phyloP scores from a whole-genome alignment of 1,139 yeast genomes.

The Waltiozyma sp. region DNA sequence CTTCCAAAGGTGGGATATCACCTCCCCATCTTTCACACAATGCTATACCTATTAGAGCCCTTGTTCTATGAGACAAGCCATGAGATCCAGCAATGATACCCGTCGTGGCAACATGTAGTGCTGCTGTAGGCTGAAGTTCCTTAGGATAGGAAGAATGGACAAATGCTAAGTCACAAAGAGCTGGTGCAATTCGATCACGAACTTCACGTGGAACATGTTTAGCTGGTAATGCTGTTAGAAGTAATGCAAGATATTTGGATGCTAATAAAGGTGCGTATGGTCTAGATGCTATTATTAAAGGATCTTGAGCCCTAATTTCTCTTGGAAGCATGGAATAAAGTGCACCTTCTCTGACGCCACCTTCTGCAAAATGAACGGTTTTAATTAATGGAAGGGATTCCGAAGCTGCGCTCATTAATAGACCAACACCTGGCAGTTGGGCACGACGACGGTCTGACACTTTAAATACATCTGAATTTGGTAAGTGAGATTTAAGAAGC shows the following conservation, averaged over 20 bases:
- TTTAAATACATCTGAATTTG: constrained; percentile 34
- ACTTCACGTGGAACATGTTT: constrained; percentile 43
- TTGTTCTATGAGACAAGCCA: constrained; percentile 53
- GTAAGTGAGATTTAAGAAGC: constrained; percentile 26
- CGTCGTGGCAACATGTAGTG: constrained; percentile 52
- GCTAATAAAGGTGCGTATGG: constrained; percentile 56
- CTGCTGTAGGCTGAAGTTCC: constrained; percentile 61
- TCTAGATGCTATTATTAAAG: constrained; percentile 48
- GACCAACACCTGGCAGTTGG: constrained; percentile 55
- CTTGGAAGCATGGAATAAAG: constrained; percentile 46
- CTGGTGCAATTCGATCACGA: constrained; percentile 48
- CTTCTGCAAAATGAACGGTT: constrained; percentile 54
- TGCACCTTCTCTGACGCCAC: constrained; percentile 65
- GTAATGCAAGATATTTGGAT: constrained; percentile 35
- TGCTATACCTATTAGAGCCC: constrained; percentile 58
- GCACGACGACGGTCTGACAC: constrained; percentile 49
- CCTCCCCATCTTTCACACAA: constrained; percentile 71
- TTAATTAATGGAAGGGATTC: constrained; percentile 46
- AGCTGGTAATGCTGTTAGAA: constrained; percentile 42
- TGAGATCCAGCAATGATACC: constrained; percentile 62
- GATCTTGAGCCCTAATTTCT: constrained; percentile 48
- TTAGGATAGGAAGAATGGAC: constrained; percentile 63
- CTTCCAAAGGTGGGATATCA: constrained; percentile 46
- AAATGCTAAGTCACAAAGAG: constrained; percentile 56
- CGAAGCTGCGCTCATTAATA: constrained; percentile 47